Evolutionary conservation across 768 basidiomycete species (phyloP).

Genomic region (Roridomyces roridus): DNA sequence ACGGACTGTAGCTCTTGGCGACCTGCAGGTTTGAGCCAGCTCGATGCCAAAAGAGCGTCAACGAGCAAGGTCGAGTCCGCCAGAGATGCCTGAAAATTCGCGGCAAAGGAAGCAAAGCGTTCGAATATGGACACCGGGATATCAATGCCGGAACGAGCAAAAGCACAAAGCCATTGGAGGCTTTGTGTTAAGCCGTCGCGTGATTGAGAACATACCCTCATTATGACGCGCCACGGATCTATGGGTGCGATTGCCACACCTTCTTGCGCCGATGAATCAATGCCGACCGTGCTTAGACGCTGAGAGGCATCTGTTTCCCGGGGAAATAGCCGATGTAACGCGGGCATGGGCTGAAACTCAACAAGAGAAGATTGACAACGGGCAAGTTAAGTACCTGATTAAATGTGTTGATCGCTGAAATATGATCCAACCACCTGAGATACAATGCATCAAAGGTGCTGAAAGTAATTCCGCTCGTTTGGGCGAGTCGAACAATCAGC

Average conservation of each 20-base stretch:
- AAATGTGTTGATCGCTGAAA: constrained; percentile 39
- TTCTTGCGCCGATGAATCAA: constrained; percentile 38
- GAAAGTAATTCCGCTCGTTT: constrained; percentile 56
- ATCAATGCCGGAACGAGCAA: constrained; percentile 70
- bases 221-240: constrained; percentile 64
- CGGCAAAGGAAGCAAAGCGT: constrained; percentile 50
- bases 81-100: constrained; percentile 45
- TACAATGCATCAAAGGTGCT: constrained; percentile 64
- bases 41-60: constrained; percentile 59
- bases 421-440: constrained; percentile 61
- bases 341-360: constrained; percentile 50
- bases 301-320: constrained; percentile 53
- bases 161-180: constrained; percentile 64
- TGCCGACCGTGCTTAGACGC: constrained; percentile 43
- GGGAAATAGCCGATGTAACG: constrained; percentile 63
- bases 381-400: constrained; percentile 41
- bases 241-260: constrained; percentile 32
- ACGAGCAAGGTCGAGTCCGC: constrained; percentile 55
- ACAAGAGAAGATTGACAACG: not conserved
- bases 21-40: constrained; percentile 66
- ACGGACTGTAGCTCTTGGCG: constrained; percentile 62
- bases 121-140: constrained; percentile 59
- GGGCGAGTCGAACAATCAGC: constrained; percentile 58
- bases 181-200: constrained; percentile 50
- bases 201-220: constrained; percentile 47